phyloP scores from a whole-genome alignment of 495 filamentous ascomycete species.

The Penicillium angulare region DNA sequence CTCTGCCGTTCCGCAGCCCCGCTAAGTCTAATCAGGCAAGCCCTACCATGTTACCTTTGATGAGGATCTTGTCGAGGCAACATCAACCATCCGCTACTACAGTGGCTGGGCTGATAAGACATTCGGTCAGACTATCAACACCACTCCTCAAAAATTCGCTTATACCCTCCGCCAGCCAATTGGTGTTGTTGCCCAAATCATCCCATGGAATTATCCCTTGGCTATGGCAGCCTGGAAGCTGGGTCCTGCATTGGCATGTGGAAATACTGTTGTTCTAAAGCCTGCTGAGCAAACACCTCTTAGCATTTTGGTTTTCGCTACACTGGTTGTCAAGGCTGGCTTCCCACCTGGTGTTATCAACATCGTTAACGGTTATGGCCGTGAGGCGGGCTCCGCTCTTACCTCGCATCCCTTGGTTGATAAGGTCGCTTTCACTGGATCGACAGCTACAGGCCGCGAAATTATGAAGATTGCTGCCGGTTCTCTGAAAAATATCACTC shows the following conservation, averaged over 20 bases:
- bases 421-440: conserved; percentile 89
- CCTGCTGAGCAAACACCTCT: conserved; percentile 90
- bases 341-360: conserved; percentile 91
- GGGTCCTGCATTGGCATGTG: conserved; percentile 47
- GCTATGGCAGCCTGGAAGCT: conserved; percentile 90
- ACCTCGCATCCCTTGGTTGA: conserved; percentile 73
- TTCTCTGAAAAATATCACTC: conserved; percentile 39
- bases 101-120: conserved; percentile 92
- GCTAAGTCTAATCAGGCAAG: conserved; percentile 47
- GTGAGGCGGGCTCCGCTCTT: conserved; percentile 71
- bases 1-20: not conserved
- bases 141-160: conserved; percentile 72
- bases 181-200: conserved; percentile 89
- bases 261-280: conserved; percentile 85
- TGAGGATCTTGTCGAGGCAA: conserved; percentile 71
- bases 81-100: conserved; percentile 75
- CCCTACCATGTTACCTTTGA: conserved; percentile 70
- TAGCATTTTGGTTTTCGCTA: conserved; percentile 74
- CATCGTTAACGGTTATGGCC: conserved; percentile 78
- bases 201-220: conserved; percentile 90
- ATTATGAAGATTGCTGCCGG: conserved; percentile 85
- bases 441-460: conserved; percentile 72
- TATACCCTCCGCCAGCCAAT: conserved; percentile 88
- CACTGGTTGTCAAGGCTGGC: conserved; percentile 78
- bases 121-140: conserved; percentile 84